Base-by-base conservation (phyloP, 2,329 filamentous ascomycete species). In the Davidsoniella virescens region DNA sequence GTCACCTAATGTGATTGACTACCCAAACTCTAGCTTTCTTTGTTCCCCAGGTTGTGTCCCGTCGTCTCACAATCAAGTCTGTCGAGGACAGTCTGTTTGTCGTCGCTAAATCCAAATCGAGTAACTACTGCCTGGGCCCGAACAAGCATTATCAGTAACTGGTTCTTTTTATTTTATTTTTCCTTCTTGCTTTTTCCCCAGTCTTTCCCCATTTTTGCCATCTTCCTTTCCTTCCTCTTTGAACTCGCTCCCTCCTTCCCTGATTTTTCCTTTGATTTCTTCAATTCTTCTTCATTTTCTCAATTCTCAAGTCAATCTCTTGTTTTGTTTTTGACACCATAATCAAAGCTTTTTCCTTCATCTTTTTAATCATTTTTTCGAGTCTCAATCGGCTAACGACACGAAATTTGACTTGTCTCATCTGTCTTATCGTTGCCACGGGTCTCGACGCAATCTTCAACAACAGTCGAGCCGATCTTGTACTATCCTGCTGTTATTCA, bases 181-280 rank as follows among this genome's bases (percentile, higher is more conserved):
- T 33, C 7, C 10, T 8, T 9, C 10, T 33, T 33, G 26, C 17
- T 47, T 23, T 44, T 51, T 51, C 50, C 50, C 38, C 25, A 47
- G 29, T 47, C 38, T 47, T 41, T 47, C 43, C 26, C 42, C 49
- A 38, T 50, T 50, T 38, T 44, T 44, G 36, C 37, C 20, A 40
- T 18, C 14, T 40, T n/a, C 16, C 33, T 17, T n/a, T 23, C 40
- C 8, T 29, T 26, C 9, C 17, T 33, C 18, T 25, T 37, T 42
- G 12, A 29, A 7, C 20, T 40, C 23, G 5, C 12, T 25, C 6
- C 9, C 25, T 47, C 37, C 40, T 20, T 39, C 36, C 12, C 25
- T 49, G 16, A 5, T 18, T 52, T 26, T 29, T 39, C 16, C 20
- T 20, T 20, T 20, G 20, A 4, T 20, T 20, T 43, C 37, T n/a